These are phyloP conservation scores for Cyberlindnera xishuangbannaensis DNA, from an alignment of 805 yeast species.

Conservation along the genomic window DNA sequence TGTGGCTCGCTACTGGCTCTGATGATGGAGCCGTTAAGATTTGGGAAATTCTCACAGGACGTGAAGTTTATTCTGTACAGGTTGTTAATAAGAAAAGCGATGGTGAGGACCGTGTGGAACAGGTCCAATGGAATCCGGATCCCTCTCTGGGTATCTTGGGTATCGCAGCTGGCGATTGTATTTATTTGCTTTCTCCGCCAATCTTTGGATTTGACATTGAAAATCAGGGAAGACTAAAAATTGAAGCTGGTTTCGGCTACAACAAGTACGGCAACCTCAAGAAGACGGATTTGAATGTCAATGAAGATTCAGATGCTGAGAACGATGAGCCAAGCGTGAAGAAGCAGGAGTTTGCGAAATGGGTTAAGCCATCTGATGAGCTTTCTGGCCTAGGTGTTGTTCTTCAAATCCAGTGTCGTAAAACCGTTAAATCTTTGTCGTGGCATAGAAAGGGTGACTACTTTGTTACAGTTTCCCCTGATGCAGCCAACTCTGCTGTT, in stretches of 20 bases:
- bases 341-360: slow-evolving; percentile 59
- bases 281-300: slow-evolving; percentile 35
- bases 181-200: slow-evolving; percentile 82
- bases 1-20: slow-evolving; percentile 96
- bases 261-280: slow-evolving; percentile 54
- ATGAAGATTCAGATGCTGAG: slow-evolving; percentile 35
- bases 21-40: slow-evolving; percentile 93
- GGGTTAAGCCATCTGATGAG: slow-evolving; percentile 72
- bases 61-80: slow-evolving; percentile 74
- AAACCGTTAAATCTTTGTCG: slow-evolving; percentile 70
- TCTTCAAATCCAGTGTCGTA: slow-evolving; percentile 62
- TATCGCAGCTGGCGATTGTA: slow-evolving; percentile 73
- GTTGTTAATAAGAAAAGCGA: slow-evolving; percentile 39
- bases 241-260: slow-evolving; percentile 91
- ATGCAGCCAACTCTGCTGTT: slow-evolving; percentile 81
- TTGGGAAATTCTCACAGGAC: slow-evolving; percentile 96
- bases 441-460: slow-evolving; percentile 99
- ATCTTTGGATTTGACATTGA: slow-evolving; percentile 85
- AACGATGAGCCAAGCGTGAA: slow-evolving; percentile 31
- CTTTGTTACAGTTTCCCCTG: slow-evolving; percentile 95
- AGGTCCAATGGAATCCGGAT: slow-evolving; percentile 88
- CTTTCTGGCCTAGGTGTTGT: slow-evolving; percentile 65
- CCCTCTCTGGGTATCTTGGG: slow-evolving; percentile 71
- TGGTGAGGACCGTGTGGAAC: slow-evolving; percentile 78
- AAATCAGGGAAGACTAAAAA: slow-evolving; percentile 66